Percentiles rank a stretch among this genome's conserved stretches.
phyloP scores from a whole-genome alignment of 805 yeast genomes.

The Starmerella floris region DNA sequence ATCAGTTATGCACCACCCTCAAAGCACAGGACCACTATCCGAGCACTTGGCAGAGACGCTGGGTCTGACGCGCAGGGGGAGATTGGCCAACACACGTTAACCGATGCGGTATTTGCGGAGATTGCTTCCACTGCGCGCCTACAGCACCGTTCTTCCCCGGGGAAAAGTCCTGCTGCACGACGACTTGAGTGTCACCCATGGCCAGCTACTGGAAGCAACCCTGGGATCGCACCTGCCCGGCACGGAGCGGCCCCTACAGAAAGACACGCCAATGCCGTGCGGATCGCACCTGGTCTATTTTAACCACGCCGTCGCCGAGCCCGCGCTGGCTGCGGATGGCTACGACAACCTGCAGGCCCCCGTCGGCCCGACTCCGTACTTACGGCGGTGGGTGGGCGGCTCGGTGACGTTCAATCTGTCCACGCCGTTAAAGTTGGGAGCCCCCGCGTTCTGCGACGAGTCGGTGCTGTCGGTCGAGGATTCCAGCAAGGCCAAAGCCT shows the following conservation, averaged over 20 bases:
- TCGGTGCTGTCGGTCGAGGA: conserved; percentile 27
- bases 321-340: conserved; percentile 52
- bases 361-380: conserved; percentile 28
- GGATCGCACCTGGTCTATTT: conserved; percentile 60
- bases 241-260: conserved; percentile 3
- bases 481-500: not conserved
- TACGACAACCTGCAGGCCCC: conserved; percentile 74
- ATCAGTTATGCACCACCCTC: too few species aligned
- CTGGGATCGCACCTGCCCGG: conserved; percentile 22
- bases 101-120: too few species aligned
- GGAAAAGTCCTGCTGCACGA: conserved; percentile 14
- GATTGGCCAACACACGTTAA: too few species aligned
- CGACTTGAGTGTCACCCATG: conserved; percentile 24
- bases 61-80: too few species aligned
- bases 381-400: conserved; percentile 74
- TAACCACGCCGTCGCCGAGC: conserved; percentile 43
- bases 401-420: conserved; percentile 32
- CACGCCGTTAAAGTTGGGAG: conserved; percentile 30
- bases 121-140: not conserved
- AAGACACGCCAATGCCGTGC: conserved; percentile 21
- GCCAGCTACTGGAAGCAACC: conserved; percentile 23
- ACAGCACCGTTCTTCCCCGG: not conserved
- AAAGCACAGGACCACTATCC: too few species aligned
- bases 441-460: conserved; percentile 40
- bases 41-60: too few species aligned